Evolutionary conservation across 495 filamentous ascomycete species (phyloP).

Genomic region (Terfezia boudieri): DNA sequence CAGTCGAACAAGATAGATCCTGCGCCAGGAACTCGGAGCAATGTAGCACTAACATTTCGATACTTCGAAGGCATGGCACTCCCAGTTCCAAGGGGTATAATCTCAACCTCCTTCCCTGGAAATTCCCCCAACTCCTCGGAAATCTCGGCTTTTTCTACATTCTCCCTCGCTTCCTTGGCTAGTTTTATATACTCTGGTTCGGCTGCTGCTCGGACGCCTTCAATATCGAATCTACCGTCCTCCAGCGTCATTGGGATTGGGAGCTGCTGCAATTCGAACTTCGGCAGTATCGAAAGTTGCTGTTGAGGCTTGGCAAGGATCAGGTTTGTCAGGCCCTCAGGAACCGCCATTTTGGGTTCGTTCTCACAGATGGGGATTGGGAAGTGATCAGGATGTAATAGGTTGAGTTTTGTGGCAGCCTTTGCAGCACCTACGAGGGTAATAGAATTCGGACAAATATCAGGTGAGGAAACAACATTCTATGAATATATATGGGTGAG

Average conservation of each 20-base stretch:
- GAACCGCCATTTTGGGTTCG: conserved; percentile 22
- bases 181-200: conserved; percentile 21
- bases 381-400: conserved; percentile 33
- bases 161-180: conserved; percentile 26
- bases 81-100: conserved; percentile 75
- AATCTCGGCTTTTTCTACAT: conserved; percentile 21
- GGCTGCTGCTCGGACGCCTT: conserved; percentile 10
- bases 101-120: conserved; percentile 49
- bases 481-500: conserved; percentile 23
- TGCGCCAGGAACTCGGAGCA: conserved; percentile 58
- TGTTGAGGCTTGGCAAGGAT: conserved; percentile 17
- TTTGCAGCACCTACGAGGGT: conserved; percentile 38
- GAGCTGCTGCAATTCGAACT: conserved; percentile 29
- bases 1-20: conserved; percentile 77
- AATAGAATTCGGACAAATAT: conserved; percentile 50
- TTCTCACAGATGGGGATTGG: conserved; percentile 42
- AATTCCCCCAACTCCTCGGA: conserved; percentile 28
- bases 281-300: conserved; percentile 44
- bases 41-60: conserved; percentile 63
- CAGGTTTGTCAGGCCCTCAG: conserved; percentile 2
- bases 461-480: conserved; percentile 54
- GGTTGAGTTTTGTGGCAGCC: conserved; percentile 40
- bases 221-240: conserved; percentile 2
- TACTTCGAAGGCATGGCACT: conserved; percentile 77
- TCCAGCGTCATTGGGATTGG: conserved; percentile 24